Base-by-base conservation (phyloP, 2,329 filamentous ascomycete species). In the Fusarium ambrosium region DNA sequence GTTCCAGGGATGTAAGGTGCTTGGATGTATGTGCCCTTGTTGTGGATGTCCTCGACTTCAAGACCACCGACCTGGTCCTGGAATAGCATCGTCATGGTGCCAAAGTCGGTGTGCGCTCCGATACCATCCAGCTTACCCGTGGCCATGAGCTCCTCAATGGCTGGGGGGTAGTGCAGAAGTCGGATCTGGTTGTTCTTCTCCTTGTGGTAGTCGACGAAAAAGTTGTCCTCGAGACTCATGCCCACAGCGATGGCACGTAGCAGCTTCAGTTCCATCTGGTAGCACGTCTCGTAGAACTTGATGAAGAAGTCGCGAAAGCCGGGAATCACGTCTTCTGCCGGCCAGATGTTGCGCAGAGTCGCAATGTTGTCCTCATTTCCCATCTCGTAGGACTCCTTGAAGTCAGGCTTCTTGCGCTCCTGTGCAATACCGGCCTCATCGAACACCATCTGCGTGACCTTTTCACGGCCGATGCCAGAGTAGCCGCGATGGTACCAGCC, bases 191-290 rank as follows among this genome's bases (percentile, higher is more conserved):
- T 90, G 73, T 90, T 87, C 71, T 87, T 83, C 0, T 86, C 86
- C 27, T 84, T 85, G 79, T 92, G 90, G 62, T 87, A 80, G 18
- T 82, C 79, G 78, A 97, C 93, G 77, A 97, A 97, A 86, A 91
- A 96, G 14, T 79, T 79, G 75, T 91, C 87, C 0, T 91, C 87
- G 7, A 95, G 85, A 1, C 88, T 91, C 89, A 96, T 90, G 0
- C 92, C 93, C 13, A 95, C 83, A 1, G 93, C 93, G 69, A 95
- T 93, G 27, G 93, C 93, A 4, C 92, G 87, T 92, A 96, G 94
- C 34, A 95, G 88, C 72, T 94, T 86, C 53, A 89, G 85, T 82
- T 97, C 93, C 66, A 97, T 82, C 16, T 84, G 80, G 81, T 94
- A 94, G 82, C 93, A 95, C 62, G 87, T 87, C 24, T 88, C 87